Conservation (phyloP, 352 stramenopile species). For the Pythium dissimile region DNA sequence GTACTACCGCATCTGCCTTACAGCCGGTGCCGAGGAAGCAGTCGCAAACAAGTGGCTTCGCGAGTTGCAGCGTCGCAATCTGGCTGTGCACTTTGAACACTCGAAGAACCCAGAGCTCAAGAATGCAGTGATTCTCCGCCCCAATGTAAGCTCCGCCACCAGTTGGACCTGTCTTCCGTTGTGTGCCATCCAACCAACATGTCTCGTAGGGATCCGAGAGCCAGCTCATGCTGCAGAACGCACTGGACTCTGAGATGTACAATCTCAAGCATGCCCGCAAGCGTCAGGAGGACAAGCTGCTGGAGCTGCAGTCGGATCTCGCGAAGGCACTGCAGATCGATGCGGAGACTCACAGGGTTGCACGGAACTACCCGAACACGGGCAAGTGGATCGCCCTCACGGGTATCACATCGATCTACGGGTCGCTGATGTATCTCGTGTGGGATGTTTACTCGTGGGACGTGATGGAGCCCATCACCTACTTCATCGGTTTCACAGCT, state of each 20-base stretch:
- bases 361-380: constrained; percentile 54
- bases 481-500: constrained; percentile 87
- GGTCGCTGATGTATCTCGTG: constrained; percentile 71
- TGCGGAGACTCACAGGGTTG: constrained; percentile 38
- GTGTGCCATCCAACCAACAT: too few species aligned
- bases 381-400: constrained; percentile 69
- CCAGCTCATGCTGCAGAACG: constrained; percentile 57
- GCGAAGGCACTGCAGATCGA: constrained; percentile 48
- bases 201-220: constrained; percentile 58
- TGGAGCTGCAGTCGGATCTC: constrained; percentile 39
- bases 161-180: too few species aligned
- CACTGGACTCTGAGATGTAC: constrained; percentile 74
- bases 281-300: constrained; percentile 47
- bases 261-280: constrained; percentile 66
- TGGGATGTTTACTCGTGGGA: constrained; percentile 89
- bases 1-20: constrained; percentile 73
- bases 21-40: constrained; percentile 57
- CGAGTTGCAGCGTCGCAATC: constrained; percentile 69
- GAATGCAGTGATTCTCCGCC: constrained; percentile 62
- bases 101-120: constrained; percentile 64
- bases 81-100: constrained; percentile 73
- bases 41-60: constrained; percentile 76
- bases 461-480: constrained; percentile 89
- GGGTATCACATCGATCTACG: constrained; percentile 66
- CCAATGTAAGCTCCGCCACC: constrained; percentile 52